Percentiles rank a stretch among this genome's conserved stretches.
These are phyloP conservation scores for Rosa hybrid DNA, from an alignment of 331 rosid species.

Conservation along the genomic window DNA sequence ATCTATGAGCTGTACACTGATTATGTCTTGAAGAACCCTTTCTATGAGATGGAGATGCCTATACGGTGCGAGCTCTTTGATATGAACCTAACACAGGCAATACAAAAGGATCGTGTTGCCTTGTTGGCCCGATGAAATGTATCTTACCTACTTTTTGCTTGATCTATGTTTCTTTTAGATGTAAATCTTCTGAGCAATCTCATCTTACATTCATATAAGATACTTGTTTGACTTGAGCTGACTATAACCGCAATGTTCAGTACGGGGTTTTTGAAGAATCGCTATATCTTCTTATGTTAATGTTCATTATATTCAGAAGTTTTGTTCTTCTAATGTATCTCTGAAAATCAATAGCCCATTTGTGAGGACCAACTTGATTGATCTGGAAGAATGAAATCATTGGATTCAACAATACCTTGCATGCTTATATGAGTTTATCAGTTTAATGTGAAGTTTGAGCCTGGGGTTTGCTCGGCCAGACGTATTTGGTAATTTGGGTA, in stretches of 20 bases:
- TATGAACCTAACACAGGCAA: slow-evolving; percentile 64
- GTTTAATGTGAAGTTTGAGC: no score
- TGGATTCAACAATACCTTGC: not conserved
- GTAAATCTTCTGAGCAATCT: slow-evolving; percentile 19
- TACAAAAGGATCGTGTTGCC: slow-evolving; percentile 87
- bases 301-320: not conserved
- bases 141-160: not conserved
- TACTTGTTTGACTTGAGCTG: not conserved
- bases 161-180: not conserved
- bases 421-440: not conserved
- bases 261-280: not conserved
- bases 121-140: slow-evolving; percentile 56
- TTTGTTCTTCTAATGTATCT: not conserved
- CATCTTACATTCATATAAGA: not conserved
- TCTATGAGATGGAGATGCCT: slow-evolving; percentile 99
- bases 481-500: no score
- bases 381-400: not conserved
- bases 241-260: not conserved
- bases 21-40: slow-evolving; percentile 90
- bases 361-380: not conserved
- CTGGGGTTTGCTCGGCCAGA: no score
- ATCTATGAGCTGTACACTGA: slow-evolving; percentile 82
- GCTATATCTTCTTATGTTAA: not conserved
- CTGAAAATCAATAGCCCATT: not conserved
- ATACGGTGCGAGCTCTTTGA: slow-evolving; percentile 92